Evolutionary conservation across 2,329 filamentous ascomycete genomes (phyloP), one percentile per base, ranked within the genome.

Genomic region (Sclerotinia spermophila): DNA sequence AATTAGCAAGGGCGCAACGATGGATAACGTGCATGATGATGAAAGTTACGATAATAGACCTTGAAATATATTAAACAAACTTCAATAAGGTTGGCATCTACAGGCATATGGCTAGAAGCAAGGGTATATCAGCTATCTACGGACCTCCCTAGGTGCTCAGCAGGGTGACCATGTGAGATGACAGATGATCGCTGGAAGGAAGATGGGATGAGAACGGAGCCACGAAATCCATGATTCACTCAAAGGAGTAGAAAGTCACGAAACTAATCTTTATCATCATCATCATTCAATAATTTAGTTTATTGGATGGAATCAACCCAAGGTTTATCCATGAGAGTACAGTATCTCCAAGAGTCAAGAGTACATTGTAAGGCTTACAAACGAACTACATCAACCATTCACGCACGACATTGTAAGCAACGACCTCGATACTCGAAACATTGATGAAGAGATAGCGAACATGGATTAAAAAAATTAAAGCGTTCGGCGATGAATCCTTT

Each of bases 201-300:
- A 53, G 33, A 65, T 65, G 33, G 30, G 45, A 53, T 65, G 62
- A 53, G 42, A 51, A 65, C 15, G 62, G 15, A 27, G 5, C 33
- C 33, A 53, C 62, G 35, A 53, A 59, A 53, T 66, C 13, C 33
- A 61, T 3, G n/a, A 53, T 13, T 69, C 27, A 44, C 67, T 53
- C 30, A 33, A 69, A 69, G 13, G 40, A 40, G 56, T 68, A 69
- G 44, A 69, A 69, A 53, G 15, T 51, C 21, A 62, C 67, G 67
- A 64, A 64, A 53, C 44, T 64, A 69, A 42, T 38, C 33, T 55
- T 30, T 30, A 42, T 30, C 11, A 13, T 17, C 40, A 42, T 30
- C 11, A 13, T 17, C 40, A 42, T 53, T 68, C 42, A 27, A 68
- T 62, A 60, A 33, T 53, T 38, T 5, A 60, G 44, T 53, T 38